Base-by-base conservation (phyloP, 768 basidiomycete species). In the Polyporus arcularius region DNA sequence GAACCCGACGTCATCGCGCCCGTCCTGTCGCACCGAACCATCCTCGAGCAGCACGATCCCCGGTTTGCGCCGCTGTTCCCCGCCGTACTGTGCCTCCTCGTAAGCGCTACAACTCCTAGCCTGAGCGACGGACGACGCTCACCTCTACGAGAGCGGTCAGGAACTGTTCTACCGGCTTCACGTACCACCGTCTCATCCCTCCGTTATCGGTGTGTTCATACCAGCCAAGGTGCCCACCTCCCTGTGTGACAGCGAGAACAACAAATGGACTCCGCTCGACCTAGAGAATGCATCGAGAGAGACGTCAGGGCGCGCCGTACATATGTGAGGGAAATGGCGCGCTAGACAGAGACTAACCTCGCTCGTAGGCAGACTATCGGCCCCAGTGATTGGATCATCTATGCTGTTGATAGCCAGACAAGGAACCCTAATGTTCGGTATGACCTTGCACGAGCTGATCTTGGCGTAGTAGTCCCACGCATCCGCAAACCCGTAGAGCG, bases 181-280 rank as follows among this genome's bases (percentile, higher is more conserved):
- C 61, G 47, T 66, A 68, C 68, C 68, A 70, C 5, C 68, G 65
- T 10, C 58, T 26, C 11, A 61, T 54, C 31, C 50, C 32, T 16
- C 64, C 61, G 47, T 50, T 55, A 35, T 43, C 41, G 15, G 32
- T 49, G 48, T 42, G 54, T 42, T 67, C 68, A 49, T 63, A 70
- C 68, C 68, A 70, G 10, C 68, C 68, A 26, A 70, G 64, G 42
- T 70, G 68, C 4, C 68, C 68, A 18, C 68, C 68, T 26, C 53
- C 50, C 3, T 41, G 21, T 9, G 68, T 70, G n/a, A 58, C 56
- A 9, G 65, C 68, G 12, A 68, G 58, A 15, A 70, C 41, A 2
- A 70, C 35, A 49, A 57, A 65, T 1, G 67, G 68, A 46, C 53
- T 63, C 14, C 42, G 14, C 7, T 9, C 16, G 16, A 64, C 57